Percentiles rank a stretch among this genome's conserved stretches.
phyloP scores from a whole-genome alignment of 2,329 filamentous ascomycete genomes.

The Ascochyta lentis region DNA sequence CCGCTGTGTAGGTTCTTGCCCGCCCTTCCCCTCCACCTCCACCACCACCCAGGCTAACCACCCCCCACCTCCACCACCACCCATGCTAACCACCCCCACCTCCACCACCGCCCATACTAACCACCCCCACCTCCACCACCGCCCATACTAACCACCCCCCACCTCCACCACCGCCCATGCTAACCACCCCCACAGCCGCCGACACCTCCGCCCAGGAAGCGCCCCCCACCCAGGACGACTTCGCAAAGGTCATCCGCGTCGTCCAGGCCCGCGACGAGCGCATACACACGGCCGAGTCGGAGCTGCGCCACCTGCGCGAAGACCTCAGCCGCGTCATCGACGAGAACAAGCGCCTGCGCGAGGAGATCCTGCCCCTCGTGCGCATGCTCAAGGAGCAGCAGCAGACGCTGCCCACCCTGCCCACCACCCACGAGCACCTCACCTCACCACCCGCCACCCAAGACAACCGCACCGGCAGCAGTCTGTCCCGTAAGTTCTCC shows the following conservation, averaged over 20 bases:
- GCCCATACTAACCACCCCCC: constrained; percentile 4
- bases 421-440: constrained; percentile 51
- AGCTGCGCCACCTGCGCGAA: constrained; percentile 75
- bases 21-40: not conserved
- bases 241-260: constrained; percentile 87
- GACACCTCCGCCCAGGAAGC: constrained; percentile 86
- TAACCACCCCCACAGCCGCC: constrained; percentile 62
- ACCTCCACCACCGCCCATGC: no score
- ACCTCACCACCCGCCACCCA: constrained; percentile 45
- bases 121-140: no score
- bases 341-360: constrained; percentile 85
- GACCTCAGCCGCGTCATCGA: constrained; percentile 64
- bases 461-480: constrained; percentile 51
- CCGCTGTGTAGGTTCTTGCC: constrained; percentile 74
- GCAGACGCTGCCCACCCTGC: constrained; percentile 78
- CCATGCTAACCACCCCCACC: no score
- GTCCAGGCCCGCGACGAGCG: constrained; percentile 89
- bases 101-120: no score
- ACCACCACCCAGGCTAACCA: constrained; percentile 5
- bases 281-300: constrained; percentile 81
- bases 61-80: no score
- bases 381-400: constrained; percentile 90
- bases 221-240: constrained; percentile 89
- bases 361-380: constrained; percentile 89
- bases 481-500: constrained; percentile 60